These are phyloP conservation scores for Fagus sylvatica DNA, from an alignment of 306 rosid genomes.

Conservation along the genomic window DNA sequence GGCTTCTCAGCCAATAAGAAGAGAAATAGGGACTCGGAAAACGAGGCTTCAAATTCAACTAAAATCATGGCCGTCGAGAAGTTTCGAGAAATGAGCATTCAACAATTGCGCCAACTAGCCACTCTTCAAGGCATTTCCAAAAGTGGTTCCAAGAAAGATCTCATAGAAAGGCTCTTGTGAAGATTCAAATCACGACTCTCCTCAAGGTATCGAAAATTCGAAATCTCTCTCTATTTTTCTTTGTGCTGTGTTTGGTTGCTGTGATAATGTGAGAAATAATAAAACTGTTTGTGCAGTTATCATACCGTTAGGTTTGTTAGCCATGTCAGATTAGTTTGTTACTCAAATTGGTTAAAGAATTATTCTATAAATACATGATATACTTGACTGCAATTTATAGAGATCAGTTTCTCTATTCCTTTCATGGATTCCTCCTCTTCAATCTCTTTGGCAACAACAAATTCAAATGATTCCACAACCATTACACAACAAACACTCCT, in stretches of 20 bases:
- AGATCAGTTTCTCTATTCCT: no score
- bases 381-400: no score
- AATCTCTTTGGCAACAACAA: no score
- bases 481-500: no score
- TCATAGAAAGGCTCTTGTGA: slow-evolving; percentile 43
- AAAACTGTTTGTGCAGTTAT: no score
- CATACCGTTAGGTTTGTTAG: no score
- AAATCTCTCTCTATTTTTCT: not conserved
- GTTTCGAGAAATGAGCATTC: slow-evolving; percentile 38
- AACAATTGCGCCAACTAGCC: slow-evolving; percentile 46
- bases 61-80: slow-evolving; percentile 41
- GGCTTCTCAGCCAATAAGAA: slow-evolving; percentile 34
- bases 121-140: slow-evolving; percentile 36
- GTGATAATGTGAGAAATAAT: not conserved
- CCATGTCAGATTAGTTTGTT: no score
- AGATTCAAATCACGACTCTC: slow-evolving; percentile 25
- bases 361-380: no score
- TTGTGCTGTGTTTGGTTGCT: slow-evolving; percentile 11
- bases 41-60: slow-evolving; percentile 17
- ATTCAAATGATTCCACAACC: no score
- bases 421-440: no score
- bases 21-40: slow-evolving; percentile 45
- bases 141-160: slow-evolving; percentile 44
- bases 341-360: no score
- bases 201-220: slow-evolving; percentile 28